phyloP scores from a whole-genome alignment of 176 grass and related monocot species.

The Hordeum vulgare region DNA sequence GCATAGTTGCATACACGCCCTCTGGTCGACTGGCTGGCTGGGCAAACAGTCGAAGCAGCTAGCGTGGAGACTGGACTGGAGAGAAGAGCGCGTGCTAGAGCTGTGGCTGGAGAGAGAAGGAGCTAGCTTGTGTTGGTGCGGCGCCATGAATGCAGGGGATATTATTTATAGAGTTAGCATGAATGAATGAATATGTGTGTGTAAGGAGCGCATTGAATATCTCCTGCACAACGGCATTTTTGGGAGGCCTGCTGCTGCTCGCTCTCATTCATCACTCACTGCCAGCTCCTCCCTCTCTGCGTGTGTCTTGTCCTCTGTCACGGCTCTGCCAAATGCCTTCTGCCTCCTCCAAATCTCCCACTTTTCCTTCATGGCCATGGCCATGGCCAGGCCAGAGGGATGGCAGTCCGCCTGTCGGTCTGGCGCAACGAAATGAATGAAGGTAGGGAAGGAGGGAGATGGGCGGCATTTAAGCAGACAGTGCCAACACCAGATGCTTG shows the following conservation, averaged over 20 bases:
- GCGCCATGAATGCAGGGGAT: not conserved
- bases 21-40: too few relatives aligned
- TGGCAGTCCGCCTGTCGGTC: not conserved
- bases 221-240: conserved; percentile 20
- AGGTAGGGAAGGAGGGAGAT: not conserved
- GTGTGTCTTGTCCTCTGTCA: conserved; percentile 27
- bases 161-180: not conserved
- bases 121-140: not conserved
- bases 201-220: conserved; percentile 15
- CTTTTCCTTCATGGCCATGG: not conserved
- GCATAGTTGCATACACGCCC: too few relatives aligned
- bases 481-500: not conserved
- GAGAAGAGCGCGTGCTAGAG: not conserved
- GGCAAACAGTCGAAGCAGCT: not conserved
- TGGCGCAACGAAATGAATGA: conserved; percentile 7
- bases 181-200: not conserved
- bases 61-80: not conserved
- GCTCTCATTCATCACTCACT: not conserved
- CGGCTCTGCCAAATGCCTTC: conserved; percentile 43
- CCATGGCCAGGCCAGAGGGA: not conserved
- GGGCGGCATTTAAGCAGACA: conserved; percentile 7
- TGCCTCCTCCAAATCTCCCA: conserved; percentile 28
- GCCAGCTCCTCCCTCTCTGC: not conserved
- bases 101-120: not conserved
- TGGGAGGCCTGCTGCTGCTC: not conserved